Conservation (phyloP, 176 grass and related monocot species). For the Tillandsia fasciculata region DNA sequence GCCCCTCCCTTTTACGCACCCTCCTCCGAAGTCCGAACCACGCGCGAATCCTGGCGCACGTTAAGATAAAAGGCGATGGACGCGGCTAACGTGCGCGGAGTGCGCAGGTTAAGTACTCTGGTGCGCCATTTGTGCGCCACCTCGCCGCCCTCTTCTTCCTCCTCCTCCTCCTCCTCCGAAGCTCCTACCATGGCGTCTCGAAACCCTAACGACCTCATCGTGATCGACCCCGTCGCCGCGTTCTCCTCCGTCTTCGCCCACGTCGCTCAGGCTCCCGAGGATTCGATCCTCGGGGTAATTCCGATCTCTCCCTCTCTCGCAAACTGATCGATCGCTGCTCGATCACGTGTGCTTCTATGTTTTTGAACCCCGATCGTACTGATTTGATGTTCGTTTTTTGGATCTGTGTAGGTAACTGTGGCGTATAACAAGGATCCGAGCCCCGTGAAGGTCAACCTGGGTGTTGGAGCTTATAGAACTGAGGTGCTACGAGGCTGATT, state of each 20-base stretch:
- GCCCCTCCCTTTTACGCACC: neutral
- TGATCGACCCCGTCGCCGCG: slow-evolving; percentile 37
- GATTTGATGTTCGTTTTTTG: neutral
- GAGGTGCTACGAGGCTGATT: slow-evolving; percentile 34
- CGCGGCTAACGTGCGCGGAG: slow-evolving; percentile 26
- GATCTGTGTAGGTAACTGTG: slow-evolving; percentile 57
- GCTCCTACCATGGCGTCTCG: slow-evolving; percentile 2
- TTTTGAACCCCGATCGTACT: neutral
- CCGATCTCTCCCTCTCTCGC: neutral
- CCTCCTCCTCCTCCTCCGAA: slow-evolving; percentile 17
- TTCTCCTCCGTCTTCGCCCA: slow-evolving; percentile 56
- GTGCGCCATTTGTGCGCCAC: slow-evolving; percentile 53
- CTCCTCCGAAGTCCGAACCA: neutral
- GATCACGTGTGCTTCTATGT: neutral
- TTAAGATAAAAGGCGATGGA: slow-evolving; percentile 25
- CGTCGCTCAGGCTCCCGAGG: slow-evolving; percentile 76
- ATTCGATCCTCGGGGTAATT: slow-evolving; percentile 85
- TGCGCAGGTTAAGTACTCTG: slow-evolving; percentile 69
- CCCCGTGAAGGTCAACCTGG: slow-evolving; percentile 83
- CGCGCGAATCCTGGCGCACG: slow-evolving; percentile 8
- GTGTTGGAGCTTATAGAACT: slow-evolving; percentile 91
- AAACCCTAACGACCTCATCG: neutral
- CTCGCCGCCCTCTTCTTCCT: slow-evolving; percentile 9
- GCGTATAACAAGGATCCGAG: slow-evolving; percentile 98
- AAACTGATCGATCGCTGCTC: neutral